Percentiles rank a stretch among this genome's conserved stretches.
Conservation (phyloP, 2,329 filamentous ascomycete species). For the Hortaea werneckii region DNA sequence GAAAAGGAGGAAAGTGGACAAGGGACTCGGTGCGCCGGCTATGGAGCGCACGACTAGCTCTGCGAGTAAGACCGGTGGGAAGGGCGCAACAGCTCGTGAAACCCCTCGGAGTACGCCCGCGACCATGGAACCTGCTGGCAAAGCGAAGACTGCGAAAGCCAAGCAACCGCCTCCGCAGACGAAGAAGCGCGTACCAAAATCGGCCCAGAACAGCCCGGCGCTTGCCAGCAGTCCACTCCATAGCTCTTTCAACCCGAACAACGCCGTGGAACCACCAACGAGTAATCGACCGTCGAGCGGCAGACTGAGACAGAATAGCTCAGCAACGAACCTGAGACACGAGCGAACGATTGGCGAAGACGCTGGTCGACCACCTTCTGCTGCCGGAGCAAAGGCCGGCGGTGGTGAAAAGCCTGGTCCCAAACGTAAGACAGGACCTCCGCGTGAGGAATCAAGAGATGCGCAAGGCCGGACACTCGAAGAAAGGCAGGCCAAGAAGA, state of each 20-base stretch:
- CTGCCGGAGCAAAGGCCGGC: constrained; percentile 11
- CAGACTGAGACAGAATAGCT: constrained; percentile 66
- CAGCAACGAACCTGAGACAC: constrained; percentile 34
- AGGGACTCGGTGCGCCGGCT: constrained; percentile 35
- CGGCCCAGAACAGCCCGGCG: constrained; percentile 28
- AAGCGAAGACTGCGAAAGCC: constrained; percentile 42
- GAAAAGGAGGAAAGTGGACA: constrained; percentile 77
- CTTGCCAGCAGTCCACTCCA: constrained; percentile 40
- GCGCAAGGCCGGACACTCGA: constrained; percentile 6
- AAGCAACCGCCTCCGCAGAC: constrained; percentile 54
- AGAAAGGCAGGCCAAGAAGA: constrained; percentile 6
- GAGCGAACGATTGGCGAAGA: constrained; percentile 28
- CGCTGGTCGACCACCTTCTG: constrained; percentile 11
- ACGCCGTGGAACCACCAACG: constrained; percentile 57
- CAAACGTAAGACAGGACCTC: constrained; percentile 9
- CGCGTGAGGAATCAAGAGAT: constrained; percentile 1
- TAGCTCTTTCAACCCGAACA: constrained; percentile 49
- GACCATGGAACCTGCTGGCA: constrained; percentile 39
- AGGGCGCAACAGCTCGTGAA: constrained; percentile 26
- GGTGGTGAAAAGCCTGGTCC: constrained; percentile 14
- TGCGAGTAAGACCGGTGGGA: constrained; percentile 20
- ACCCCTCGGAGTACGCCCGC: constrained; percentile 62
- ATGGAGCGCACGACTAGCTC: constrained; percentile 61
- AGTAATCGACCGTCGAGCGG: constrained; percentile 55
- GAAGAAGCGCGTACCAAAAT: constrained; percentile 63